Percentiles rank a stretch among this genome's conserved stretches.
Conservation (phyloP, 768 basidiomycete species). For the Sistotremastrum suecicum region DNA sequence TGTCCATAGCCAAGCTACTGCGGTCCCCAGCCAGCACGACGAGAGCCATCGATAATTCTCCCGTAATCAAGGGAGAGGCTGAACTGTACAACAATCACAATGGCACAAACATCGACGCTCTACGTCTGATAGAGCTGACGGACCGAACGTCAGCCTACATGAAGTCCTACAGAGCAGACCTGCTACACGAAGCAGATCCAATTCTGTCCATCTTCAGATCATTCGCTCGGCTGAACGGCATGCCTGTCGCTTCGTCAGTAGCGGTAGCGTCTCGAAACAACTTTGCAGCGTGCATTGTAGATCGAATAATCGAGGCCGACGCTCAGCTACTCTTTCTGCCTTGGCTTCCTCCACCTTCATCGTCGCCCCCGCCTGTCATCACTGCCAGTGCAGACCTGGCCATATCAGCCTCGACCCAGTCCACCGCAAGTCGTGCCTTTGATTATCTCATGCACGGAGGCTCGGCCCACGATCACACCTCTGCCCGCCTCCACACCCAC, state of each 20-base stretch:
- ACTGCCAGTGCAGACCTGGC: slow-evolving; percentile 6
- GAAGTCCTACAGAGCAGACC: slow-evolving; percentile 50
- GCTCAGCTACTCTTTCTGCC: slow-evolving; percentile 72
- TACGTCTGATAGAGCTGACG: slow-evolving; percentile 75
- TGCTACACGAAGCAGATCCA: slow-evolving; percentile 55
- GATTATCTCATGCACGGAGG: slow-evolving; percentile 50
- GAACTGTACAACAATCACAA: slow-evolving; percentile 1
- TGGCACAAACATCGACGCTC: slow-evolving; percentile 44
- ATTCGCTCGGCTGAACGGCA: slow-evolving; percentile 57
- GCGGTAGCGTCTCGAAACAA: slow-evolving; percentile 66
- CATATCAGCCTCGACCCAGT: slow-evolving; percentile 43
- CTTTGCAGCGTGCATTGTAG: slow-evolving; percentile 50
- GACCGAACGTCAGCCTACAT: slow-evolving; percentile 54
- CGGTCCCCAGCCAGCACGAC: slow-evolving; percentile 21
- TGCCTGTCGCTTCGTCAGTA: slow-evolving; percentile 62
- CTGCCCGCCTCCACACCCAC: slow-evolving; percentile 55
- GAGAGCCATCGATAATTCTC: not conserved
- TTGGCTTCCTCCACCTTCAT: slow-evolving; percentile 8
- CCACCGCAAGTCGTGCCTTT: slow-evolving; percentile 51
- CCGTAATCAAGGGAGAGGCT: too few relatives aligned
- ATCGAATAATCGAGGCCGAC: slow-evolving; percentile 38
- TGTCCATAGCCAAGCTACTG: slow-evolving; percentile 80
- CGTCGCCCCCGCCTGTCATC: slow-evolving; percentile 5
- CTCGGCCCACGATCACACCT: slow-evolving; percentile 30
- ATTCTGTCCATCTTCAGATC: slow-evolving; percentile 60